Evolutionary conservation across 495 filamentous ascomycete genomes (phyloP).

Genomic region (Podospora conica): DNA sequence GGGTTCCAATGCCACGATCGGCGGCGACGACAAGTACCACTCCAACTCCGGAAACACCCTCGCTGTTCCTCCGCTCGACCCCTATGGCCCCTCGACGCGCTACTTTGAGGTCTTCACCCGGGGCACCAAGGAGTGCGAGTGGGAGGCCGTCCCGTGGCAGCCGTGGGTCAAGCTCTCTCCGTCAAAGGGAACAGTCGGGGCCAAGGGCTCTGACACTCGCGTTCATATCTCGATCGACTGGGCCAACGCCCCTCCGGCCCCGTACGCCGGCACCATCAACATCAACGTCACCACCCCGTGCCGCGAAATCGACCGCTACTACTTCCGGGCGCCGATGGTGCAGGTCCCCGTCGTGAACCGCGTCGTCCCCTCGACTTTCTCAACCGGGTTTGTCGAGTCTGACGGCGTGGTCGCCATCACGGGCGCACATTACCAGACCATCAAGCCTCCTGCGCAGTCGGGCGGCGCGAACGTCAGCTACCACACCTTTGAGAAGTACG

Average conservation of each 20-base stretch:
- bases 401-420: constrained; percentile 57
- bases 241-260: constrained; percentile 44
- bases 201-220: constrained; percentile 47
- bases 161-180: constrained; percentile 55
- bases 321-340: constrained; percentile 43
- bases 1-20: constrained; percentile 56
- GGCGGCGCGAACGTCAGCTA: constrained; percentile 43
- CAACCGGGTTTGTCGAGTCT: constrained; percentile 57
- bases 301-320: constrained; percentile 48
- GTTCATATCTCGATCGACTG: constrained; percentile 60
- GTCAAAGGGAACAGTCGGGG: constrained; percentile 47
- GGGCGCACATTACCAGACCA: constrained; percentile 46
- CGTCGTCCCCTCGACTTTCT: constrained; percentile 48
- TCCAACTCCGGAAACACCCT: constrained; percentile 50
- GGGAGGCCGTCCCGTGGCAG: constrained; percentile 45
- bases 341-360: constrained; percentile 55
- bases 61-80: constrained; percentile 52
- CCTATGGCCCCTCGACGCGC: constrained; percentile 53
- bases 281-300: constrained; percentile 52
- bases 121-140: constrained; percentile 53
- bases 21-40: constrained; percentile 63
- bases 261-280: constrained; percentile 40
- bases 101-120: constrained; percentile 65
- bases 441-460: constrained; percentile 33
- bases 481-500: constrained; percentile 48